Percentiles rank a stretch among this genome's conserved stretches.
Evolutionary conservation across 2,329 filamentous ascomycete genomes (phyloP).

Genomic region (Trematosphaeria pertusa): DNA sequence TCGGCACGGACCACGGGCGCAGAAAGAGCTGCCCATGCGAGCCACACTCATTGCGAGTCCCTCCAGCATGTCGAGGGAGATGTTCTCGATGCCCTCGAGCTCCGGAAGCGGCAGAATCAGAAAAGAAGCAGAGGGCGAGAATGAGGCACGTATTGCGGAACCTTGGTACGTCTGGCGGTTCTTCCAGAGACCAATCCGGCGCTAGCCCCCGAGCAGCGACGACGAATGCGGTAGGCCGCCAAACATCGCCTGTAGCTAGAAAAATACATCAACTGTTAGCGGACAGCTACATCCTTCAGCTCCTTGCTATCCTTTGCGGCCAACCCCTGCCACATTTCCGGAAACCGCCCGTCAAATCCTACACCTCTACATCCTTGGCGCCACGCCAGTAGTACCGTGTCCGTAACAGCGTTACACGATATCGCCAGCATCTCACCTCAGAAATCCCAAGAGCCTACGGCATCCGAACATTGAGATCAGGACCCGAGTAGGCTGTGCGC

Average conservation of each 20-base stretch:
- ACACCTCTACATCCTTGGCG: slow-evolving; percentile 7
- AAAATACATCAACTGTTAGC: background rate
- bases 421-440: slow-evolving; percentile 17
- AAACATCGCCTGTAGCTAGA: background rate
- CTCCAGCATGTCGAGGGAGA: too few relatives aligned
- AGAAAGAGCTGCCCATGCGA: background rate
- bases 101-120: background rate
- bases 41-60: too few relatives aligned
- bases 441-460: slow-evolving; percentile 7
- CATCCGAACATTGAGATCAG: background rate
- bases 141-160: slow-evolving; percentile 1
- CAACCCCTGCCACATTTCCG: slow-evolving; percentile 4
- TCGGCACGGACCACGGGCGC: background rate
- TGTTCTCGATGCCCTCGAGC: too few relatives aligned
- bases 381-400: slow-evolving; percentile 4
- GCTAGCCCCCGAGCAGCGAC: slow-evolving; percentile 8
- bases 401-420: slow-evolving; percentile 12
- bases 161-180: slow-evolving; percentile 1
- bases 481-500: too few relatives aligned
- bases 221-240: too few relatives aligned
- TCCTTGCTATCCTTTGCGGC: slow-evolving; percentile 4
- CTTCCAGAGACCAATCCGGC: slow-evolving; percentile 4
- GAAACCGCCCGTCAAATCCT: slow-evolving; percentile 1
- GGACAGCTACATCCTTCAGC: slow-evolving; percentile 3
- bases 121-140: background rate